Base-by-base conservation (phyloP, 805 yeast genomes). In the Hanseniaspora valbyensis region DNA sequence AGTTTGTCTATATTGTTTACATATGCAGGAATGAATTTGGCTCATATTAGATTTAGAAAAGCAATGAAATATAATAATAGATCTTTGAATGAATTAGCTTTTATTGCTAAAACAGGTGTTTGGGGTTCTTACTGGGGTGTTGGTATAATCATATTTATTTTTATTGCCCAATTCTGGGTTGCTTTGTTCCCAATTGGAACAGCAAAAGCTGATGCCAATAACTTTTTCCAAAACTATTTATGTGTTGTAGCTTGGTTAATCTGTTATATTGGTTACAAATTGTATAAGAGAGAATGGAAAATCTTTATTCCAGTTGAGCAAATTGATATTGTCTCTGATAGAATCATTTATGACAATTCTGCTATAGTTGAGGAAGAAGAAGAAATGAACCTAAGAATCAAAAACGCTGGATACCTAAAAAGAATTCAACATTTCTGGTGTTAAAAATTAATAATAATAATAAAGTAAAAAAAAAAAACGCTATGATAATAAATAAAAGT, bases 101-200 rank as follows among this genome's bases (percentile, higher is more conserved):
- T 69, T 63, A 61, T 58, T 34, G 70, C 82, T 12, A 75, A 70
- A 60, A 65, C 69, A 16, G 82, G 83, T 45, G 62, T 69, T 10
- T 65, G 63, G 61, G 82, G 81, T 7, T 77, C 82, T 1, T 69
- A 65, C 57, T 71, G 70, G 58, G 80, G 78, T 6, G 61, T 75
- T 10, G 44, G 69, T 10, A 63, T 80, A 55, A 74, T 78, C 60
- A 49, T 67, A 6, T 66, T 78, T 52, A 71, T 79, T 24, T 58
- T 78, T 24, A 62, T 73, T 46, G 81, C 79, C 2, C 83, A 78
- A 59, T 77, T 80, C 62, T 80, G 83, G 80, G 72, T 81, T 53
- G 89, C 92, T 5, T 66, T 84, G 38, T 83, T 71, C 71, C 95
- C 95, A 51, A 60, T 78, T 44, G 77, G 78, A 53, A 74, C 79